Conservation (phyloP, 1,284 basidiomycete genomes). For the Trichosporon sp. region DNA sequence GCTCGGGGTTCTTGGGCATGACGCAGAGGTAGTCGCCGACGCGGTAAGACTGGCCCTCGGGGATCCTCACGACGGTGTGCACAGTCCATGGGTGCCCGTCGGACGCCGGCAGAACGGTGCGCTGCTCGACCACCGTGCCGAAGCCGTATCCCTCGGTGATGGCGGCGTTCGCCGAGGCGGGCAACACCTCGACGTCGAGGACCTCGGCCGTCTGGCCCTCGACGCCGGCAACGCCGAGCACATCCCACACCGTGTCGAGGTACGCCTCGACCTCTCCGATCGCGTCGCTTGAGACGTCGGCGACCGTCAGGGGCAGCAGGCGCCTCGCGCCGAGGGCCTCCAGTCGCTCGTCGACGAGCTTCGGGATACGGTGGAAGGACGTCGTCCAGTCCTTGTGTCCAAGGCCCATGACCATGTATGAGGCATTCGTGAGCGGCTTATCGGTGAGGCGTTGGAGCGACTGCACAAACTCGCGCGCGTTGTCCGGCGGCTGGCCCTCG, state of each 20-base stretch:
- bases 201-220: neutral
- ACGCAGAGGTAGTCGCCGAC: slow-evolving; percentile 56
- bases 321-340: slow-evolving; percentile 50
- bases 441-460: neutral
- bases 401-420: slow-evolving; percentile 56
- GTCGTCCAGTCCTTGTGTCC: slow-evolving; percentile 57
- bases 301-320: slow-evolving; percentile 23
- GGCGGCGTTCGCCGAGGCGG: neutral
- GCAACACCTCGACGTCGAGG: neutral
- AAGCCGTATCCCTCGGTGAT: neutral
- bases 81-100: neutral
- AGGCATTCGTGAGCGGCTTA: slow-evolving; percentile 43
- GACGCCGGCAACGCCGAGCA: neutral
- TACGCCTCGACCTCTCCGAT: neutral
- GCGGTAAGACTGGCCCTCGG: slow-evolving; percentile 49
- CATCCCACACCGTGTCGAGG: neutral
- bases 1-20: slow-evolving; percentile 11
- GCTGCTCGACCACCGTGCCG: neutral
- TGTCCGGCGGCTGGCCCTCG: slow-evolving; percentile 48
- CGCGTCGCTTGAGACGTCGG: neutral
- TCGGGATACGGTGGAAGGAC: slow-evolving; percentile 56
- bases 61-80: slow-evolving; percentile 53
- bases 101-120: neutral
- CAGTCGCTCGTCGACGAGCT: slow-evolving; percentile 50
- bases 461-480: neutral